Base-by-base conservation (phyloP, 2,329 filamentous ascomycete genomes). In the Beauveria pseudobassiana region DNA sequence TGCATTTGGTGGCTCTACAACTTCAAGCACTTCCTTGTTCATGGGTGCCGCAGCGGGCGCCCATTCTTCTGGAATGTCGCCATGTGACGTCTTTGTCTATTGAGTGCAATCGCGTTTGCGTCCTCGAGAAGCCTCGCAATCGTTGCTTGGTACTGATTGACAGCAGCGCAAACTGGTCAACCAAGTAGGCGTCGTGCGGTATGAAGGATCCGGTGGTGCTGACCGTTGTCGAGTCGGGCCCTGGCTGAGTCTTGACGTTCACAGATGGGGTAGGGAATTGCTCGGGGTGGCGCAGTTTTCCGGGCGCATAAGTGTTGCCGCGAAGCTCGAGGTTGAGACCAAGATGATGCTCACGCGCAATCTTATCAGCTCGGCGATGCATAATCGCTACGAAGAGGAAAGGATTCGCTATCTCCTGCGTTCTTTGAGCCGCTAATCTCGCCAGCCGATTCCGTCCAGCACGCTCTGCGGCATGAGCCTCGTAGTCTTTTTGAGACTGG, bases 81-180 rank as follows among this genome's bases (percentile, higher is more conserved):
- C 93, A 72, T 96, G 89, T 2, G 92, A 90, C 22, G 88, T 90
- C 63, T 82, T 70, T 90, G 88, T 59, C 93, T 85, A 63, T 85
- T 89, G 63, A 82, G 81, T 3, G 91, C 84, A 51, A 96, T 76
- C 10, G 82, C 81, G 60, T 87, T 84, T 12, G 91, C 87, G 68
- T 96, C 92, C 69, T 93, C 89, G 3, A 97, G 71, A 34, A 97
- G 75, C 14, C 84, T 59, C 90, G 82, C 43, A 97, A 68, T 30
- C 91, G 84, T 67, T 96, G 89, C 70, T 93, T 91, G 10, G 91
- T 87, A 20, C 90, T 90, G 62, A 97, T 82, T 6, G 91, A 95
- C 62, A 97, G 73, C 18, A 97, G 79, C 28, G 90, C 89, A 50
- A 97, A 76, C 66, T 97, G 89, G 64, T 96, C 92, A 16, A 89